Evolutionary conservation across 768 basidiomycete species (phyloP), one percentile per base, ranked within the genome.

Genomic region (Tricholoma saponaceum): DNA sequence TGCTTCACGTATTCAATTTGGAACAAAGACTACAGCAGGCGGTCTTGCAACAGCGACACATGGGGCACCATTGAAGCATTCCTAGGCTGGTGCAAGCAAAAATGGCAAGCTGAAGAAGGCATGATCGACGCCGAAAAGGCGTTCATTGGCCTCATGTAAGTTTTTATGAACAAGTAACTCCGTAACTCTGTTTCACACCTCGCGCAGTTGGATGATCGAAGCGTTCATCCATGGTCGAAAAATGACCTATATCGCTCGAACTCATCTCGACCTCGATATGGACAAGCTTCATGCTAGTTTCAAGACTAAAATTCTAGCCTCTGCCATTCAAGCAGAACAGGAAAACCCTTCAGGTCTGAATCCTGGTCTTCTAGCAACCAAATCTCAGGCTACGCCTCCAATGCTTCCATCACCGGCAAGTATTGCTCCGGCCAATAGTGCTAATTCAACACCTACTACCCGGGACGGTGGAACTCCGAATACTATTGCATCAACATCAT

Each of bases 1-100:
- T 89, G 87, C 72, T 94, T 93, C 72, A 83, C 88, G 4, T 95
- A 91, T 67, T 81, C 89, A 4, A 79, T 90, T 62, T 95, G 91
- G 92, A 84, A 82, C 70, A 85, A 81, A 65, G 90, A 91, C 59
- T 83, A 84, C 64, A 70, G 75, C 62, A 76, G 77, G 57, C 78
- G 78, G 57, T 64, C 71, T 6, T 90, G 88, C 69, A 78, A 76
- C 65, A 76, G 74, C 43, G 80, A 82, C 52, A 84, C 83, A 16
- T 91, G 89, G 89, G 67, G 73, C 12, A 89, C 86, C 10, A 85
- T 87, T 63, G 79, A 83, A 60, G 83, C 80, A 2, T 90, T 87
- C 62, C 74, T 91, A n/a, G 71, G 71, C 20, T 87, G 86, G 83
- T 89, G 86, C 64, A 89, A 85, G 71, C 75, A 75, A 65, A 87